Evolutionary conservation across 2,329 filamentous ascomycete genomes (phyloP).

Genomic region (Venturia effusa): DNA sequence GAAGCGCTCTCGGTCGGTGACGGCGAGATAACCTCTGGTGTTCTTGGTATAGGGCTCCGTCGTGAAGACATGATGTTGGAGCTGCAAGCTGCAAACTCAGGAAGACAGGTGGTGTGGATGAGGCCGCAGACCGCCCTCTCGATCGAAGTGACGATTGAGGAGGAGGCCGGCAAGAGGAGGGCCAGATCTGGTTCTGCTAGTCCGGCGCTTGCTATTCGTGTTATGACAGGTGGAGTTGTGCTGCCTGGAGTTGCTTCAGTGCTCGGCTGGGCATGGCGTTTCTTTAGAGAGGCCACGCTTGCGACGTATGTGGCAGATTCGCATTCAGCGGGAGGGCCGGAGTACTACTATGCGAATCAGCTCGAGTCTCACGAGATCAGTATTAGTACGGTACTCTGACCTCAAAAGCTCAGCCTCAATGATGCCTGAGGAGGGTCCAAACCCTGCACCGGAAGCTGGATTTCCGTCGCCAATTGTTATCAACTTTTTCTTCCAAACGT

Average conservation of each 20-base stretch:
- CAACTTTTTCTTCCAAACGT: background rate
- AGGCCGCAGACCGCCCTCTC: background rate
- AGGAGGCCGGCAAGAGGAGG: background rate
- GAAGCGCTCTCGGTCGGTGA: constrained; percentile 57
- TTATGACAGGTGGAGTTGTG: background rate
- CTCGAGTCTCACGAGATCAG: too few species aligned
- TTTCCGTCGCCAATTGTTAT: background rate
- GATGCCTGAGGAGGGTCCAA: background rate
- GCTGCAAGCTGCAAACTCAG: background rate
- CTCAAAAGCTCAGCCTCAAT: background rate
- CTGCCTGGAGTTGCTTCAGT: background rate
- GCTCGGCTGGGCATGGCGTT: constrained; percentile 30
- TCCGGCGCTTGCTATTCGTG: background rate
- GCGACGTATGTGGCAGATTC: background rate
- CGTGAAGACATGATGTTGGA: background rate
- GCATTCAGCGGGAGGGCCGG: background rate
- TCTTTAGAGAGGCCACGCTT: constrained; percentile 33
- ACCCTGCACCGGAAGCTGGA: background rate
- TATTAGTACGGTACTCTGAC: too few species aligned
- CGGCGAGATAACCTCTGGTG: constrained; percentile 80
- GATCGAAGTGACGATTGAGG: background rate
- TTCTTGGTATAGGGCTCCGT: constrained; percentile 27
- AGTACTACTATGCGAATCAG: background rate
- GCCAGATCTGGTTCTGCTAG: background rate
- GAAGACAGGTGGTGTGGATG: background rate